phyloP scores from a whole-genome alignment of 148 eudicot species.

The Spergularia marina region DNA sequence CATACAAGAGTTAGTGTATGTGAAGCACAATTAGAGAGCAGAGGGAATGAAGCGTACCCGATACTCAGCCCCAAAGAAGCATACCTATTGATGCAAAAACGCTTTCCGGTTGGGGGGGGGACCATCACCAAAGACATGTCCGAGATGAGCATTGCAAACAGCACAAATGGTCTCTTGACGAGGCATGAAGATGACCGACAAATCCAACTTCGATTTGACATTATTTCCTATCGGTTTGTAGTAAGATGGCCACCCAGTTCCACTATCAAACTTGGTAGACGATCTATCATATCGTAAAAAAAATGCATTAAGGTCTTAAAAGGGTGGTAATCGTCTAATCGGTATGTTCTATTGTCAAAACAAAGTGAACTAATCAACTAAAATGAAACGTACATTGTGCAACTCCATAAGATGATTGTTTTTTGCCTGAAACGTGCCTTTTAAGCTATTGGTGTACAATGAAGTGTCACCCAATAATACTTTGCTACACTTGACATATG shows the following conservation, averaged over 20 bases:
- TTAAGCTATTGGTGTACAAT: no score
- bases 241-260: constrained; percentile 97
- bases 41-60: neutral
- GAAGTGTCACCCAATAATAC: no score
- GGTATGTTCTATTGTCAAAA: no score
- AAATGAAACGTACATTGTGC: no score
- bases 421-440: no score
- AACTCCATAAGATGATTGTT: no score
- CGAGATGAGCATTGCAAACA: constrained; percentile 84
- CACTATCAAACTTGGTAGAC: constrained; percentile 87
- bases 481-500: no score
- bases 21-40: neutral
- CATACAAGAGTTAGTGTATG: no score
- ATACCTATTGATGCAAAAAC: constrained; percentile 87
- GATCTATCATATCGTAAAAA: constrained; percentile 42
- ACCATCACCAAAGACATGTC: constrained; percentile 87
- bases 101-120: constrained; percentile 91
- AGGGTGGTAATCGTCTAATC: neutral
- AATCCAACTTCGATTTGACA: constrained; percentile 77
- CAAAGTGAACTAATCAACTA: no score
- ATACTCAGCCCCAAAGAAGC: neutral
- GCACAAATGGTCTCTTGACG: constrained; percentile 81
- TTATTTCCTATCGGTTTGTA: constrained; percentile 68
- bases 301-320: neutral
- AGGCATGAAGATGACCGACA: constrained; percentile 91